Conservation (phyloP, 345 rosid genomes). For the Erucastrum elatum region DNA sequence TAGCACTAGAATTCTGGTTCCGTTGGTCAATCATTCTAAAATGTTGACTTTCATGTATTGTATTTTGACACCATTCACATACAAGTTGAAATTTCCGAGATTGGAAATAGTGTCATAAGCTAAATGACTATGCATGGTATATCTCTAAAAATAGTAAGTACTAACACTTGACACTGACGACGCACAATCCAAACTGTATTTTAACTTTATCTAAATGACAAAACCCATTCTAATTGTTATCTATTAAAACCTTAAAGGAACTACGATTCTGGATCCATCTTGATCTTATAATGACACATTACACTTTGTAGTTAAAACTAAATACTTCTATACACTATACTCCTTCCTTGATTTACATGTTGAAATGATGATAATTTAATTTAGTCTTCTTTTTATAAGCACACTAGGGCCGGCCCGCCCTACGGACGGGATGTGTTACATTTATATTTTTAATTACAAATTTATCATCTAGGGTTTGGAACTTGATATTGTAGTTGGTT, state of each 20-base stretch:
- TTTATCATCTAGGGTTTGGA: too few relatives aligned
- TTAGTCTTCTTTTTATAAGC: too few relatives aligned
- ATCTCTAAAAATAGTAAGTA: conserved; percentile 31
- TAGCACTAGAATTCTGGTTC: neutral
- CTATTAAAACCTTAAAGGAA: neutral
- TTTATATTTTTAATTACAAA: too few relatives aligned
- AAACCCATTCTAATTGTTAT: neutral
- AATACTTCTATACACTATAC: neutral
- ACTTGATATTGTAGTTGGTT: too few relatives aligned
- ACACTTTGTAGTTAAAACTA: neutral
- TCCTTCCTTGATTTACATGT: too few relatives aligned
- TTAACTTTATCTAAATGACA: neutral
- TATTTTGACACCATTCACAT: neutral
- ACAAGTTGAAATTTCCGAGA: neutral
- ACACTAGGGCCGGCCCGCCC: too few relatives aligned
- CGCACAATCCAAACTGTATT: neutral
- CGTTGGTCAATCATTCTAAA: neutral
- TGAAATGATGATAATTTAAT: too few relatives aligned
- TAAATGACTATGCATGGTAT: neutral
- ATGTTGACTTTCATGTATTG: neutral
- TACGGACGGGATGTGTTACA: too few relatives aligned
- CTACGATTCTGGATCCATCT: conserved; percentile 18
- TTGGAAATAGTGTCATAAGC: neutral
- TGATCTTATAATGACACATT: neutral
- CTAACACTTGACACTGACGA: conserved; percentile 4